Evolutionary conservation across 306 rosid species (phyloP), one percentile per base, ranked within the genome.

Genomic region (Bauhinia variegata): DNA sequence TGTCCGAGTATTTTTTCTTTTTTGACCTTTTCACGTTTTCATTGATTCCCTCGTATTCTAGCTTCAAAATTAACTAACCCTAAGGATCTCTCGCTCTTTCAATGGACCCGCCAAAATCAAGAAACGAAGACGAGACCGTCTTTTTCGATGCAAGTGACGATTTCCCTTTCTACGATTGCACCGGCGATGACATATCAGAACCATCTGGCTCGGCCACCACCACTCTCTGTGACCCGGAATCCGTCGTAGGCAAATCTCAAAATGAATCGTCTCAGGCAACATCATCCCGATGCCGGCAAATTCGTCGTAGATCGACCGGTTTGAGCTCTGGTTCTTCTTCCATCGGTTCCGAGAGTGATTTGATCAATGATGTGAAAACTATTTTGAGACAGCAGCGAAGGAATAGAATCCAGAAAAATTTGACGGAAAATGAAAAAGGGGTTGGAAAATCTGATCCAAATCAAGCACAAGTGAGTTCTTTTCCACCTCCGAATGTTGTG

Each of bases 71-170:
- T 39, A 41, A 34, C 37, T 7, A n/a, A 8, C 55, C 58, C 33
- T 56, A 13, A 16, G 18, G 47, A 64, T 65, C 58, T 10, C 72
- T 54, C 17, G 32, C 54, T 38, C 7, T 11, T 15, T 30, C 60
- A 17, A 91, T 91, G 97, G 91, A 79, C 61, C 63, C 79, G 23
- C 76, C 69, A 19, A 43, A 3, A 33, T 9, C 78, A 57, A 74
- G 34, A 64, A 41, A 54, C 19, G 84, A 83, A 11, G 62, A 80
- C 67, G 87, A 68, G 41, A 82, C 55, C 75, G 65, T 68, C 43
- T 82, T 79, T 79, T 6, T 49, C 75, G 89, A 91, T 43, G 77
- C 85, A 6, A 41, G 39, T 31, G 82, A 69, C 63, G 65, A 60
- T 4, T 75, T 82, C 56, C 80, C 80, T 34, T 57, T 72, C 41